Base-by-base conservation (phyloP, 352 stramenopile species). In the Phytophthora uliginosa region DNA sequence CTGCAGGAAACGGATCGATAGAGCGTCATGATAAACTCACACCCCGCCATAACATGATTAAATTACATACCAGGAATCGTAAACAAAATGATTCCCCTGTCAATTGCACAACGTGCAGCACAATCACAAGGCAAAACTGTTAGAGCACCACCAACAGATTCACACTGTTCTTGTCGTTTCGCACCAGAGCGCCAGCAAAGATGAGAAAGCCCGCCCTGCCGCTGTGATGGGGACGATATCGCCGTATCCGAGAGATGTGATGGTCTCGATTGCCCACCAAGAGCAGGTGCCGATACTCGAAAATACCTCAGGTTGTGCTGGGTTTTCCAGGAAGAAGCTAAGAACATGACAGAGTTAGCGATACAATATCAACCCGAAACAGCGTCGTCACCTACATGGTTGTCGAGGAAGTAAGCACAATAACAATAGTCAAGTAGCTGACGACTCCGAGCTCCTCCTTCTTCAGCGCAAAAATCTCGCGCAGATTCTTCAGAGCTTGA, bases 241-340 rank as follows among this genome's bases (percentile, higher is more conserved):
- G 10, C 88, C 88, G 47, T 96, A 96, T 42, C 89, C 89, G n/a
- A 96, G 85, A 48, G 89, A 95, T 15, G 89, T 96, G 69, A 96
- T 95, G 8, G 89, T 96, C 54, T 93, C 82, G 4, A 96, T 89
- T 0, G 82, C 80, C 89, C 89, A 96, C 85, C 84, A 95, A 7
- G 88, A 85, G 17, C 84, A 94, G 10, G 86, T 88, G 2, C 86
- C 83, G 31, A 94, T 86, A 59, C 81, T 95, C 12, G 89, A 92
- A 55, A 96, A 96, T 0, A 95, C 78, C 18, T 92, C 72, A 2
- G 89, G 89, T 34, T 96, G 89, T 3, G 81, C 78, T 10, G 68
- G 69, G 56, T 94, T 94, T 53, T 96, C 88, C 8, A 94, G 77
- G 47, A 96, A 96, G 60, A 96, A 95, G 1, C 87, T 94, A 53